These are phyloP conservation scores for Alloascoidea hylecoeti DNA, from an alignment of 805 yeast species.

Conservation along the genomic window DNA sequence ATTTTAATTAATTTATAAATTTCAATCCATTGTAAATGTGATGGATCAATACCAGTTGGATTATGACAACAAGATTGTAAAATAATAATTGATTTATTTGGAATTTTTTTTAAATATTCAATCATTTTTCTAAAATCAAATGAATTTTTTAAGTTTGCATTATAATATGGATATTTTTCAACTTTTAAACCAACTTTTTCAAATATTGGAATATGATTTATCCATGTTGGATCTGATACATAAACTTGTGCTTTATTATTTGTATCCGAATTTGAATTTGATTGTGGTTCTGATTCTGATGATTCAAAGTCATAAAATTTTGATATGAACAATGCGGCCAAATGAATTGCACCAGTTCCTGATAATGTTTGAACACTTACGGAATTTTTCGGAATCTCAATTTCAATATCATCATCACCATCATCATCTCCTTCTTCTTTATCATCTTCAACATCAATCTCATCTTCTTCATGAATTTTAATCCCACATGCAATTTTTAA, in stretches of 20 bases:
- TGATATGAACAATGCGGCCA: slow-evolving; percentile 48
- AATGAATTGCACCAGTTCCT: slow-evolving; percentile 72
- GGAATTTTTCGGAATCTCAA: slow-evolving; percentile 28
- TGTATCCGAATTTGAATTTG: slow-evolving; percentile 55
- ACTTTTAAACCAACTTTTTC: slow-evolving; percentile 62
- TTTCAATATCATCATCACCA: too few species aligned
- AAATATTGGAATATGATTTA: slow-evolving; percentile 60
- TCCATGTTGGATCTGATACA: slow-evolving; percentile 36
- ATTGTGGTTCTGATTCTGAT: slow-evolving; percentile 63
- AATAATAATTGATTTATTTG: slow-evolving; percentile 50
- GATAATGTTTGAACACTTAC: slow-evolving; percentile 65
- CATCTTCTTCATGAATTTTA: slow-evolving; percentile 32
- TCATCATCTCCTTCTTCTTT: too few species aligned
- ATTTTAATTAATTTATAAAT: slow-evolving; percentile 37
- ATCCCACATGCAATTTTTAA: slow-evolving; percentile 42
- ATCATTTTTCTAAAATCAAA: slow-evolving; percentile 50
- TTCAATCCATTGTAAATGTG: slow-evolving; percentile 44
- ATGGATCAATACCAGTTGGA: slow-evolving; percentile 78
- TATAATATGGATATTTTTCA: slow-evolving; percentile 65
- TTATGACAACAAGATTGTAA: slow-evolving; percentile 78
- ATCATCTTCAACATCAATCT: slow-evolving; percentile 53
- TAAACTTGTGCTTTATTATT: slow-evolving; percentile 35
- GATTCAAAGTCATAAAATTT: slow-evolving; percentile 31
- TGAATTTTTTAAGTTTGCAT: slow-evolving; percentile 38
- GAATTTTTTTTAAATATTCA: slow-evolving; percentile 43